Base-by-base conservation (phyloP, 176 grass and related monocot genomes). In the Carex cristatella region DNA sequence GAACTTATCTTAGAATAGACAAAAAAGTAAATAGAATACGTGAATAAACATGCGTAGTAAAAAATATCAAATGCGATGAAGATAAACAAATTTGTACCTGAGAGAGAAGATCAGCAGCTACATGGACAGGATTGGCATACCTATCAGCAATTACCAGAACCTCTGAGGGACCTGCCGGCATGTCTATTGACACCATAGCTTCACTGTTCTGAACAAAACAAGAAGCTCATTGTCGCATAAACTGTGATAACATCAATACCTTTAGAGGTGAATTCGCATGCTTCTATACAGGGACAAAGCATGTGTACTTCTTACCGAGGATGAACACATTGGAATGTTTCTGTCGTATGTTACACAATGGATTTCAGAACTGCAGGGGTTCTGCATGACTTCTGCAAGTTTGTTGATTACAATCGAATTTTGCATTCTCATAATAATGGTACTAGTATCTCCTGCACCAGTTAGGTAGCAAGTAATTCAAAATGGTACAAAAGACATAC, bases 141-240 rank as follows among this genome's bases (percentile, higher is more conserved):
- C 87, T 90, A 82, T 98, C 95, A 66, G 95, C 93, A 51, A 98
- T 95, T 48, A 98, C 95, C 48, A 98, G 61, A 83, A 98, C 95
- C 83, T 98, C 95, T 68, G 95, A 98, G 86, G 95, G 93, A 13
- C 93, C 95, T 69, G 93, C 95, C 48, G 95, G 95, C 95, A 98
- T 98, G 61, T 98, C 95, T 81, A 98, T 95, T 55, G 93, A 94
- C 60, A 98, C 87, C 93, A 98, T 98, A 81, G 93, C 93, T 93
- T 98, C 95, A 86, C 95, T 98, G 87, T 98, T 98, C 95, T 98
- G 93, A 71, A 82, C 62, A 80, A 81, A 79, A 91, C 73, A 15
- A 71, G 68, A 71, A n/a, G 33, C 68, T 38, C 16, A 8, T 44
- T 42, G 13, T 70, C 49, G 16, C 48, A 33, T 31, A 32, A 55